Evolutionary conservation across 306 rosid species (phyloP), one percentile per base, ranked within the genome.

Genomic region (Casuarina equisetifolia): DNA sequence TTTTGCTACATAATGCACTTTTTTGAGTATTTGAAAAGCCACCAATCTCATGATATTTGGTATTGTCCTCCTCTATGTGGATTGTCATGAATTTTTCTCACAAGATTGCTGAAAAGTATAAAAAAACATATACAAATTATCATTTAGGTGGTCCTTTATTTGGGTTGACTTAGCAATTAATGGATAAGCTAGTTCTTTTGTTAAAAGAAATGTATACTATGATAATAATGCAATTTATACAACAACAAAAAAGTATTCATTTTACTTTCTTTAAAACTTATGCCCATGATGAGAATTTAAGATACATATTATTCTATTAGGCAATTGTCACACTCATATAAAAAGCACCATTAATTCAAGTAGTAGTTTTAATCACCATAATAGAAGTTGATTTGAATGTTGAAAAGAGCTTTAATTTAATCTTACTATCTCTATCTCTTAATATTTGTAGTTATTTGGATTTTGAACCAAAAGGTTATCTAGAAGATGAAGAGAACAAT

Each of bases 381-480:
- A 85, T 81, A 63, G 76, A 85, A 83, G 90, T 89, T 80, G 93
- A 92, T 88, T 54, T 44, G 71, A 86, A 84, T 74, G 74, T 51
- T 72, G 95, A 95, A 81, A 79, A 69, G 76, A 85, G 89, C 72
- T 82, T 69, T 44, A 83, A 46, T 83, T 83, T 82, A 78, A 58
- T 61, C 79, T 81, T 68, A 79, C 71, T 82, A 83, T 88, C 88
- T 84, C 92, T 91, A 17, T 95, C 97, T 66, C 83, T 90, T 75
- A 90, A 91, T 71, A 90, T 95, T 83, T 83, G 79, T 83, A 85
- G 91, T 78, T 97, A 95, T 80, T 78, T 88, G 74, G 80, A 78
- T 76, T 95, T 95, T 75, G 97, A 95, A 87, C 97, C 99, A 75
- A 92, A 95, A 87, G 99, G 99, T 66, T 97, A 94, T 25, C 99